Evolutionary conservation across 192 early-diverging fungal species (phyloP).

Genomic region (Coemansia sp.): DNA sequence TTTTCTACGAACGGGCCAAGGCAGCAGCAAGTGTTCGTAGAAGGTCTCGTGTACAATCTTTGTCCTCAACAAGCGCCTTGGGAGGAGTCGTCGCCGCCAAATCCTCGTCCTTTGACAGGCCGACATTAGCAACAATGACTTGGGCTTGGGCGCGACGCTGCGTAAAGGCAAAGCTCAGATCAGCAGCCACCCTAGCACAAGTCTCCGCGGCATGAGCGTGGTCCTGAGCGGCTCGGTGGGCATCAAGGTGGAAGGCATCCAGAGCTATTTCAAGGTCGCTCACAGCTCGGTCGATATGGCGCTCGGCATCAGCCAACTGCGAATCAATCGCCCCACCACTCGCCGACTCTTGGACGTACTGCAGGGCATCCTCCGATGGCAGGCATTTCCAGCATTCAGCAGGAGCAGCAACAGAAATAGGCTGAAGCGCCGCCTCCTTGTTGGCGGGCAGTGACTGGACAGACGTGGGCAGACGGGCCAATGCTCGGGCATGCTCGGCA

Average conservation of each 20-base stretch:
- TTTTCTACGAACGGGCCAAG: neutral
- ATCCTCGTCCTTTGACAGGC: neutral
- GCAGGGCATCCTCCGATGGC: slow-evolving; percentile 2
- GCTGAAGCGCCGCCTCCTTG: slow-evolving; percentile 11
- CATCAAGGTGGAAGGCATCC: slow-evolving; percentile 45
- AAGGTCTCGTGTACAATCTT: slow-evolving; percentile 30
- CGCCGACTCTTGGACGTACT: slow-evolving; percentile 11
- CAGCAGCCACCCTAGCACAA: neutral
- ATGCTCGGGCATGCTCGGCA: slow-evolving; percentile 22
- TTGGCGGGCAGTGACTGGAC: slow-evolving; percentile 23
- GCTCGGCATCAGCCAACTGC: slow-evolving; percentile 26
- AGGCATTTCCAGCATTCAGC: neutral
- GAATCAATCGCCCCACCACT: slow-evolving; percentile 2
- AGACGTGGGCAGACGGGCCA: slow-evolving; percentile 42
- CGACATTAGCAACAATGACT: slow-evolving; percentile 8
- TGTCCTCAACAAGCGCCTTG: neutral
- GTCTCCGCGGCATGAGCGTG: slow-evolving; percentile 13
- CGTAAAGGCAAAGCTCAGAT: slow-evolving; percentile 35
- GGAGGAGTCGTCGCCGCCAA: neutral
- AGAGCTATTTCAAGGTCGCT: slow-evolving; percentile 42
- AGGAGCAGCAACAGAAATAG: slow-evolving; percentile 15
- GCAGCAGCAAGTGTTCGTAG: slow-evolving; percentile 37
- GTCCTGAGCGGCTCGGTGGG: slow-evolving; percentile 30
- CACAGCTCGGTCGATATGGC: slow-evolving; percentile 24
- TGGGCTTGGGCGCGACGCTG: slow-evolving; percentile 32